Evolutionary conservation across 1,284 basidiomycete genomes (phyloP).

Genomic region (Calocybe gambosa): DNA sequence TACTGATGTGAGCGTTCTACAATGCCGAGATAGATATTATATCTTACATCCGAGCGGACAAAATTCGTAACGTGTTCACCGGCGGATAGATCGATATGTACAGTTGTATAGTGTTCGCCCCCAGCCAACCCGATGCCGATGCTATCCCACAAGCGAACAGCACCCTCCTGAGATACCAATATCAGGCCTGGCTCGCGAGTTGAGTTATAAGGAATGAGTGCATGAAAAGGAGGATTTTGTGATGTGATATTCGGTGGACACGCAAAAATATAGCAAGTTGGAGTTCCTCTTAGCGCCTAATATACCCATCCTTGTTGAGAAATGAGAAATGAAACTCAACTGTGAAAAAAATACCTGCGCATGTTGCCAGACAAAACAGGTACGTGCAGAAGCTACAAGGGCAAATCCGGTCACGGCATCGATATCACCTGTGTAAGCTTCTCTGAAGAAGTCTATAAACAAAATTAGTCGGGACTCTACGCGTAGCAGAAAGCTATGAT

Average conservation of each 20-base stretch:
- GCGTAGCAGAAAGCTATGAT: constrained; percentile 3
- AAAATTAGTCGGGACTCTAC: constrained; percentile 6
- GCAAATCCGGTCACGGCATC: constrained; percentile 69
- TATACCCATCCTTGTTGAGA: constrained; percentile 4
- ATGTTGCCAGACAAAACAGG: constrained; percentile 81
- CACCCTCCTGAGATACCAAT: constrained; percentile 56
- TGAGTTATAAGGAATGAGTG: constrained; percentile 62
- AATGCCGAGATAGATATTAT: constrained; percentile 1
- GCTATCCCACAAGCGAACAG: constrained; percentile 74
- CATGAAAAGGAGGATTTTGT: constrained; percentile 52
- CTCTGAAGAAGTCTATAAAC: constrained; percentile 55
- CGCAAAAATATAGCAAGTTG: constrained; percentile 79
- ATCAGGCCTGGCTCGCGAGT: constrained; percentile 74
- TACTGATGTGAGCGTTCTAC: constrained; percentile 21
- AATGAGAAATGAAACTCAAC: not conserved
- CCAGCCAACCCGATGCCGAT: constrained; percentile 77
- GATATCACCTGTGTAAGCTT: constrained; percentile 63
- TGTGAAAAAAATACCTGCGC: constrained; percentile 42
- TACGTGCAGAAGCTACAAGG: constrained; percentile 61
- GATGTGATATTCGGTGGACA: constrained; percentile 47
- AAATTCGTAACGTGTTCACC: constrained; percentile 62
- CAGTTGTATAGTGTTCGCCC: constrained; percentile 59
- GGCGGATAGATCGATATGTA: constrained; percentile 43
- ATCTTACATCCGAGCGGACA: constrained; percentile 55
- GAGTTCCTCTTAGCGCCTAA: constrained; percentile 55